A percentile compares a stretch with the other conserved stretches of the same genome.
Evolutionary conservation across 2,329 filamentous ascomycete genomes (phyloP).

Genomic region (Colletotrichum orbiculare): DNA sequence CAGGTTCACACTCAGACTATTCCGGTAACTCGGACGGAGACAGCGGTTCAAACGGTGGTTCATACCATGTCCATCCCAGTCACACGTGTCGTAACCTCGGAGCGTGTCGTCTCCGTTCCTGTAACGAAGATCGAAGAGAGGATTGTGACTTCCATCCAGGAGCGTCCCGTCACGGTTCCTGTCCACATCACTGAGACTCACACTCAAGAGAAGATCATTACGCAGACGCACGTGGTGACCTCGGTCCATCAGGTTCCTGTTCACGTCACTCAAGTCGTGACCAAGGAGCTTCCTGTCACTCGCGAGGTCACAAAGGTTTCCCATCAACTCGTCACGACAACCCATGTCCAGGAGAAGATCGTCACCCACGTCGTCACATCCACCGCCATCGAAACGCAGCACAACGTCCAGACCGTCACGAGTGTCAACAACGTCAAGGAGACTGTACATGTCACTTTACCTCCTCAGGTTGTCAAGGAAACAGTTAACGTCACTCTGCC

Average conservation of each 20-base stretch:
- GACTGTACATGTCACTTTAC: constrained; percentile 20
- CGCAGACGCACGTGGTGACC: constrained; percentile 17
- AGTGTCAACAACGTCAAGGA: constrained; percentile 20
- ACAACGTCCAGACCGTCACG: constrained; percentile 20
- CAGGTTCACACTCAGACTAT: constrained; percentile 13
- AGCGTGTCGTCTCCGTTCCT: constrained; percentile 9
- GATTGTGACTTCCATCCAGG: constrained; percentile 14
- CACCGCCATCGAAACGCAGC: constrained; percentile 15
- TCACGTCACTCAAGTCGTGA: constrained; percentile 10
- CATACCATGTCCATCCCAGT: constrained; percentile 17
- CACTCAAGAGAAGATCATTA: constrained; percentile 16
- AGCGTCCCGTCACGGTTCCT: constrained; percentile 10
- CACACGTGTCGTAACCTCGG: constrained; percentile 22
- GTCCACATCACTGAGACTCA: constrained; percentile 13
- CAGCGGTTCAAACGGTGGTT: constrained; percentile 10
- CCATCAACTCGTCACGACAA: constrained; percentile 5
- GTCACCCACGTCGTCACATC: constrained; percentile 11
- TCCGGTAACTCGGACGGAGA: constrained; percentile 13
- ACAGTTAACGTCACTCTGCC: constrained; percentile 15
- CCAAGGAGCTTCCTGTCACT: constrained; percentile 10
- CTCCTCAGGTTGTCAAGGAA: constrained; percentile 16
- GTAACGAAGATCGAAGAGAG: constrained; percentile 7
- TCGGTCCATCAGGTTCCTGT: constrained; percentile 8
- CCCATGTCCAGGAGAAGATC: constrained; percentile 15
- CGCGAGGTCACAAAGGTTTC: constrained; percentile 13